Evolutionary conservation across 2,329 filamentous ascomycete species (phyloP).

Genomic region (Fusarium austroafricanum): DNA sequence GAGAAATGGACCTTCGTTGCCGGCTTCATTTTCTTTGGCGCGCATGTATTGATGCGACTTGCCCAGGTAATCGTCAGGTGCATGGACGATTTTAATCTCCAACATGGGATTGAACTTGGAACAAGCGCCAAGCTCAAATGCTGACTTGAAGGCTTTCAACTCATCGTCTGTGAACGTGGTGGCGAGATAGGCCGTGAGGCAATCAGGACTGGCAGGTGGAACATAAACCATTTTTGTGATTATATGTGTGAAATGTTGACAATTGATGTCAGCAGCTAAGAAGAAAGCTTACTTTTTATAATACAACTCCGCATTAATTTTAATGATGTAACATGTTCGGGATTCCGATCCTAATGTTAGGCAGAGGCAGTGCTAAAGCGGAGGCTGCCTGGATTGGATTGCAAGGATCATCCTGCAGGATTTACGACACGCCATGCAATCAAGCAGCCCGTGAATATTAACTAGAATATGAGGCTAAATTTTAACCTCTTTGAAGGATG

Average conservation of each 20-base stretch:
- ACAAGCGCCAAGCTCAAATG: conserved; percentile 2
- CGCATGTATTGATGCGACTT: conserved; percentile 13
- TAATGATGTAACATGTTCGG: too few species aligned
- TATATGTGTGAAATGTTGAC: background rate
- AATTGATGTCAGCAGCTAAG: background rate
- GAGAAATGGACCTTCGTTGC: background rate
- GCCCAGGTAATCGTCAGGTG: background rate
- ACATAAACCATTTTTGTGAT: background rate
- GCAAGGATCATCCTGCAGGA: background rate
- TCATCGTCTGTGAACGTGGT: background rate
- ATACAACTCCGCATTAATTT: too few species aligned
- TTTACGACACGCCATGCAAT: background rate
- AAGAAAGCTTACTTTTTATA: background rate
- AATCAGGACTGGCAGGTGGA: accelerated
- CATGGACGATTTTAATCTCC: background rate
- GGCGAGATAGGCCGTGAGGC: conserved; percentile 2
- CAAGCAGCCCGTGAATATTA: background rate
- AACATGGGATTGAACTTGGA: background rate
- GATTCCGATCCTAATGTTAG: background rate
- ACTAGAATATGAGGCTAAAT: too few species aligned
- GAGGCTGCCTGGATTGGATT: background rate
- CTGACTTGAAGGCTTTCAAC: background rate
- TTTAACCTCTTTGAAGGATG: background rate
- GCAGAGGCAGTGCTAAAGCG: background rate
- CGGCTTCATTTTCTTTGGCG: background rate